These are phyloP conservation scores for Aureobasidium sp. DNA, from an alignment of 2,329 filamentous ascomycete genomes.

Conservation along the genomic window DNA sequence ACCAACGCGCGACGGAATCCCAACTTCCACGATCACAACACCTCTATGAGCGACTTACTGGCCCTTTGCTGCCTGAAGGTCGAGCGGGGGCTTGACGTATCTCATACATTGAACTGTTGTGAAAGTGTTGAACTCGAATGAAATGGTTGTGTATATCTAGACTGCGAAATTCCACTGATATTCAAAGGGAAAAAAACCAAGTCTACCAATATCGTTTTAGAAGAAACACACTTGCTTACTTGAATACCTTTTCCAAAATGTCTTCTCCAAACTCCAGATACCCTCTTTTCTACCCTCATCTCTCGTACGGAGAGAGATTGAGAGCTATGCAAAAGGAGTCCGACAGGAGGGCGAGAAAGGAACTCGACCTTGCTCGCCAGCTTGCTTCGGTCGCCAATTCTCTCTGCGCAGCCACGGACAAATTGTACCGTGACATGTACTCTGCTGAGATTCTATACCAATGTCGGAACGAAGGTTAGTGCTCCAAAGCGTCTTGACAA, in stretches of 20 bases:
- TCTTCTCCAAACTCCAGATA: background rate
- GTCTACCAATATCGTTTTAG: no score
- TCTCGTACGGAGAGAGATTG: background rate
- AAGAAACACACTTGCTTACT: no score
- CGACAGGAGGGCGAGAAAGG: background rate
- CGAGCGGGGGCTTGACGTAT: background rate
- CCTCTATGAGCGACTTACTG: background rate
- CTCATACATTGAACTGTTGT: background rate
- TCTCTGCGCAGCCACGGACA: background rate
- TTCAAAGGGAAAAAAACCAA: no score
- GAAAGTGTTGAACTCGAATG: background rate
- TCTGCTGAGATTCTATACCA: background rate
- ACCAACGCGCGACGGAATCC: background rate
- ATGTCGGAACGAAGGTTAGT: background rate
- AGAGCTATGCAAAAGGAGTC: background rate
- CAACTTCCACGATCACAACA: background rate
- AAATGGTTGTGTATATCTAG: background rate
- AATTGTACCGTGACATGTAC: background rate
- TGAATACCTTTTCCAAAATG: background rate
- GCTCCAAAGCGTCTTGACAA: no score
- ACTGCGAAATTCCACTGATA: background rate
- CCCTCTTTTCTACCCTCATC: background rate
- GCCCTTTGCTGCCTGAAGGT: background rate
- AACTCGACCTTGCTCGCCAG: background rate
- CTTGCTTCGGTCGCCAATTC: background rate